Evolutionary conservation across 2,329 filamentous ascomycete genomes (phyloP).

Genomic region (Daldinia sp.): DNA sequence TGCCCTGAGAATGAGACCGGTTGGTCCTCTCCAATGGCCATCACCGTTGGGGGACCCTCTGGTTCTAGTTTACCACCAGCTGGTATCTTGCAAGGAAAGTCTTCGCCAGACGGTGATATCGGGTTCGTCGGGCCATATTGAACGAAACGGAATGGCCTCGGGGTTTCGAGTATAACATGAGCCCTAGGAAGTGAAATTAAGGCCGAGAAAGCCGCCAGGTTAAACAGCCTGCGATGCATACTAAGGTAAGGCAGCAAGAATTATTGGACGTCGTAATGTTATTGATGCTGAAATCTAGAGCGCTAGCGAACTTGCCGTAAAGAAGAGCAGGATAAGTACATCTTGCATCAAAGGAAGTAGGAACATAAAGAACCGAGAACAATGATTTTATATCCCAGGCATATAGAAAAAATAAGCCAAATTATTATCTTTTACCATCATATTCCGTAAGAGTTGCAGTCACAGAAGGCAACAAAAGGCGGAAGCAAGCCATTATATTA

Average conservation of each 20-base stretch:
- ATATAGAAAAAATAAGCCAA: not conserved
- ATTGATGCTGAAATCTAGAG: not conserved
- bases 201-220: not conserved
- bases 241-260: not conserved
- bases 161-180: conserved; percentile 72
- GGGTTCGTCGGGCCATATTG: conserved; percentile 67
- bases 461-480: not conserved
- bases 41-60: conserved; percentile 60
- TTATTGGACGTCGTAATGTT: not conserved
- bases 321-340: not conserved
- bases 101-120: conserved; percentile 63
- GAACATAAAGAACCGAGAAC: not conserved
- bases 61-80: conserved; percentile 54
- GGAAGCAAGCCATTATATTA: not conserved
- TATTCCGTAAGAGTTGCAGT: not conserved
- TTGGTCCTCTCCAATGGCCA: conserved; percentile 64
- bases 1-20: conserved; percentile 62
- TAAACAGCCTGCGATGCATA: conserved; percentile 2
- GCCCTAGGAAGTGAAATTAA: conserved; percentile 52
- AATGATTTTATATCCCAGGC: not conserved
- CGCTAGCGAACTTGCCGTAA: not conserved
- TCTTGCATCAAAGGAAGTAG: not conserved
- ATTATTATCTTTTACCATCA: not conserved
- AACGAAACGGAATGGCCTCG: conserved; percentile 63
- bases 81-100: conserved; percentile 78